A percentile compares a stretch with the other conserved stretches of the same genome.
Conservation (phyloP, 768 basidiomycete species). For the Podaxis sp. region DNA sequence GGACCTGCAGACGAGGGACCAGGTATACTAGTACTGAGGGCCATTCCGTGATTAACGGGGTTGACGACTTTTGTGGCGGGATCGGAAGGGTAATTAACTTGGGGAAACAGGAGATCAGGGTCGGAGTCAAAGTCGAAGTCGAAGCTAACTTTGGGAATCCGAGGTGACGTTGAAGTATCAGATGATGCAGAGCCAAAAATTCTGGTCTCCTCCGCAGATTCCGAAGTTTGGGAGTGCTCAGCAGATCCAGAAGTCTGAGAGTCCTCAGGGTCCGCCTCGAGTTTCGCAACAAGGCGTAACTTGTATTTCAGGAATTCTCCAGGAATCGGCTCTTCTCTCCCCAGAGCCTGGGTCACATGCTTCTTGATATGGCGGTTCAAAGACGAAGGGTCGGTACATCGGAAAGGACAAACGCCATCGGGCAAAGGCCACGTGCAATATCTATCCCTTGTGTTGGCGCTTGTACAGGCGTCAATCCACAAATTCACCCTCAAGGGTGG, state of each 20-base stretch:
- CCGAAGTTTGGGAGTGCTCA: too few species aligned
- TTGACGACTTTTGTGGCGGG: background rate
- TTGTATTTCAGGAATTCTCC: too few species aligned
- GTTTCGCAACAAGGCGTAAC: background rate
- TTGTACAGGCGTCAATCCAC: background rate
- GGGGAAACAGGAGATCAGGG: background rate
- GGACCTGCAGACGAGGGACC: background rate
- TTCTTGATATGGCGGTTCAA: background rate
- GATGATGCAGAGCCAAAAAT: too few species aligned
- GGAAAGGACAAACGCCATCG: background rate
- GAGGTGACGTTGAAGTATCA: too few species aligned
- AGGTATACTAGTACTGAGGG: background rate
- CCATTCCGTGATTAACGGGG: background rate
- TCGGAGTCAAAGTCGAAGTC: background rate
- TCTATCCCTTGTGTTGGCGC: background rate
- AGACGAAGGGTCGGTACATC: conserved; percentile 1
- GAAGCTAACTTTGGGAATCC: too few species aligned
- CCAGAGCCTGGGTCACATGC: background rate
- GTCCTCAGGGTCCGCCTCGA: background rate
- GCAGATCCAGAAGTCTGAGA: too few species aligned
- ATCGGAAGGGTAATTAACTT: background rate
- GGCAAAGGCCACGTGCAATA: background rate
- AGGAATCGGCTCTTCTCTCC: background rate
- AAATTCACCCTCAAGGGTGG: background rate
- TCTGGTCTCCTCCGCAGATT: too few species aligned